Conservation (phyloP, 352 stramenopile genomes). For the Halophytophthora polymorphica region DNA sequence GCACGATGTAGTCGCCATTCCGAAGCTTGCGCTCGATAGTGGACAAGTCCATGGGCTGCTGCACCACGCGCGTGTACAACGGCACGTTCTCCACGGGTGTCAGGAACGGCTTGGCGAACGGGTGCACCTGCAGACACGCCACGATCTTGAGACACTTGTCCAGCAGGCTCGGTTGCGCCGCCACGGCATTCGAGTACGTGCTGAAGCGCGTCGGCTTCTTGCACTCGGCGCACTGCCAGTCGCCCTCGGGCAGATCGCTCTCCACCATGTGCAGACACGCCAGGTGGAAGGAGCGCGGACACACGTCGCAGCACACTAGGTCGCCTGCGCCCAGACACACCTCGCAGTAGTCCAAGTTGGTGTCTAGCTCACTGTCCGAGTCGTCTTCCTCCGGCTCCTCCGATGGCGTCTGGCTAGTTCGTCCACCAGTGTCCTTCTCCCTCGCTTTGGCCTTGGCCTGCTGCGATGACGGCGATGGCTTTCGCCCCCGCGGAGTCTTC, state of each 20-base stretch:
- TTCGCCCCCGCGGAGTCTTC: constrained; percentile 7
- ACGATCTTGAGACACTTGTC: constrained; percentile 73
- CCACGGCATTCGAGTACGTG: constrained; percentile 40
- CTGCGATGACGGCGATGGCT: constrained; percentile 13
- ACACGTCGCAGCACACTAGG: constrained; percentile 89
- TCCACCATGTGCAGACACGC: constrained; percentile 77
- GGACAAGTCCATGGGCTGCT: constrained; percentile 80
- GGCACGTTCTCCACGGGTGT: constrained; percentile 70
- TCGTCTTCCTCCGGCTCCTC: constrained; percentile 22
- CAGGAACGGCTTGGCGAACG: constrained; percentile 81
- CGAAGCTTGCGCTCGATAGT: constrained; percentile 70
- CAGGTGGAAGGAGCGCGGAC: constrained; percentile 90
- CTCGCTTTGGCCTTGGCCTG: neutral
- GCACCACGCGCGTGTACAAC: constrained; percentile 70
- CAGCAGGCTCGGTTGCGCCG: constrained; percentile 44
- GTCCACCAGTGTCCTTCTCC: neutral
- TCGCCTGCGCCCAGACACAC: constrained; percentile 83
- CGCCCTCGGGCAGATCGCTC: constrained; percentile 69
- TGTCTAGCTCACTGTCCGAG: constrained; percentile 64
- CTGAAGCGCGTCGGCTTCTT: constrained; percentile 69
- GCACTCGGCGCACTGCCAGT: constrained; percentile 82
- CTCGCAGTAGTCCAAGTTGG: constrained; percentile 82
- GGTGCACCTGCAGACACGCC: constrained; percentile 62
- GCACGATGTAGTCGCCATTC: constrained; percentile 47
- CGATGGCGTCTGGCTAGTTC: constrained; percentile 2